A percentile compares a stretch with the other conserved stretches of the same genome.
Evolutionary conservation across 2,329 filamentous ascomycete species (phyloP).

Genomic region (Phyllosticta paracitricarpa): DNA sequence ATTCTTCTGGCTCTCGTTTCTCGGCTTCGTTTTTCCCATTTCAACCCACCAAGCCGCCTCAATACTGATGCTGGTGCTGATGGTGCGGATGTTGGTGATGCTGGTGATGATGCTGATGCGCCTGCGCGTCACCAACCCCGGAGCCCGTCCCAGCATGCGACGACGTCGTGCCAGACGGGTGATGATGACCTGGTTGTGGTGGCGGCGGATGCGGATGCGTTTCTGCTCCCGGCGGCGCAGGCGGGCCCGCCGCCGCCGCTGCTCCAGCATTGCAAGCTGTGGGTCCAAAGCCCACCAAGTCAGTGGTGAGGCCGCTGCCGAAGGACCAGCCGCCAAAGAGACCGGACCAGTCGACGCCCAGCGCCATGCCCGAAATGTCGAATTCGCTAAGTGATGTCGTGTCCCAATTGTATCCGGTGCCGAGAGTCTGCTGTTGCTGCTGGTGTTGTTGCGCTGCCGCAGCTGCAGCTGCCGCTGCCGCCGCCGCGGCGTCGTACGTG

Average conservation of each 20-base stretch:
- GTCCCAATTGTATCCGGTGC: slow-evolving; percentile 1
- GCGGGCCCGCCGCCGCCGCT: background rate
- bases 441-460: background rate
- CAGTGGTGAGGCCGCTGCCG: background rate
- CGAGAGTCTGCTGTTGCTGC: background rate
- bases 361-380: slow-evolving; percentile 5
- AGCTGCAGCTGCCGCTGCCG: background rate
- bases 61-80: background rate
- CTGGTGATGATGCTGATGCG: background rate
- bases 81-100: background rate
- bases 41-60: too few species aligned
- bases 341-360: slow-evolving; percentile 6
- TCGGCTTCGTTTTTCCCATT: too few species aligned
- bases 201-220: too few species aligned
- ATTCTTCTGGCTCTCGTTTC: too few species aligned
- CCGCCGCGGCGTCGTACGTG: background rate
- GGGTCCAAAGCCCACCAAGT: background rate
- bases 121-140: background rate
- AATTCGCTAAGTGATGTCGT: background rate
- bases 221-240: too few species aligned
- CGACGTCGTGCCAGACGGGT: background rate
- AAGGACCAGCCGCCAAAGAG: slow-evolving; percentile 1
- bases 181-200: background rate
- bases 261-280: background rate
- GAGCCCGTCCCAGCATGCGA: too few species aligned